Base-by-base conservation (phyloP, 768 basidiomycete species). In the Tricholoma hemisulphureum region DNA sequence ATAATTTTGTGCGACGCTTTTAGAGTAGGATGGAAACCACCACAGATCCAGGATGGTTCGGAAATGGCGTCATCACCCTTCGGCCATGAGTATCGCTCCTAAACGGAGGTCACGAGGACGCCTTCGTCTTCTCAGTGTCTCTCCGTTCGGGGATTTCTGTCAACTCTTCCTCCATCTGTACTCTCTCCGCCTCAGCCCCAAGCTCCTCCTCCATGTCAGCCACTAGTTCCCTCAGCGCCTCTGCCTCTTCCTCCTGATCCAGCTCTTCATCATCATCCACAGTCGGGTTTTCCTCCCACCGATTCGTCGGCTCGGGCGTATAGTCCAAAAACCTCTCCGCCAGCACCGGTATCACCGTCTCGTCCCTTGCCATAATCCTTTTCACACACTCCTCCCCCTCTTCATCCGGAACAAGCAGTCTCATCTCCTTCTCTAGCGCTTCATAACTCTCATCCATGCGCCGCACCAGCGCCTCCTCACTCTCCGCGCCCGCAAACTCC, bases 271-370 rank as follows among this genome's bases (percentile, higher is more conserved):
- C 45, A 9, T 39, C 41, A 6, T 28, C 28, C 41, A 21, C 26
- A 39, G 16, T 54, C 6, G 24, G 39, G 11, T 41, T 39, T 34
- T 67, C 65, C 37, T 63, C 62, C 45, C 18, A 41, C 20, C 32
- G 58, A 11, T 50, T 53, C 6, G 69, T 71, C 5, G 59, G 53
- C 43, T 61, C 51, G 2, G 74, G 74, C 2, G 63, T 62, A 55
- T 75, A 73, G 10, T 64, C 65, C 28, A 75, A 56, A 39, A 72
- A 73, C 24, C 68, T 63, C 34, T 65, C 57, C 28, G 63, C 69
- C 14, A 75, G 67, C 1, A 72, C 39, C 4, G 74, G 67, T 29
- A 75, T 64, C 7, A 75, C 74, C 10, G 59, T 60, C 24, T 62
- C 66, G 61, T 77, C 74, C 32, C 69, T 60, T 1, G 59, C 63